Percentiles rank a stretch among this genome's conserved stretches.
These are phyloP conservation scores for Tricholomella constricta DNA, from an alignment of 768 basidiomycete genomes.

Conservation along the genomic window DNA sequence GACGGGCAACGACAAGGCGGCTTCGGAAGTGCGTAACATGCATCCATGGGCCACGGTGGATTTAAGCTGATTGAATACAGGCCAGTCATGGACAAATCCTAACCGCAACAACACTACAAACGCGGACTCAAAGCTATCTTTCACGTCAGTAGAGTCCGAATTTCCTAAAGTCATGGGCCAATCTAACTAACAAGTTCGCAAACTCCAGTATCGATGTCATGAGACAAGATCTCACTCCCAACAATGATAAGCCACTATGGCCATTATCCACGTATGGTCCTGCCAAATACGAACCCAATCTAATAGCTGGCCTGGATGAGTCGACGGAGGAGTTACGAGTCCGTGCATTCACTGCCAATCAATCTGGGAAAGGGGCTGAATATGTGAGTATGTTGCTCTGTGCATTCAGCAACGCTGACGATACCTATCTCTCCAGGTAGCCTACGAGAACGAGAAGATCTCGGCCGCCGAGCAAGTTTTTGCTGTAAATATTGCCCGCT, in stretches of 20 bases:
- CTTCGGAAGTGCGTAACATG: constrained; percentile 53
- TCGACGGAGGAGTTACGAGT: constrained; percentile 79
- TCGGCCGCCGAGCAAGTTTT: constrained; percentile 52
- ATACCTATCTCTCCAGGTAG: constrained; percentile 33
- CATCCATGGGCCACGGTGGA: constrained; percentile 14
- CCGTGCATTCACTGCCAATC: constrained; percentile 57
- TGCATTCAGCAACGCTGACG: not conserved
- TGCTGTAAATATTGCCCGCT: constrained; percentile 25
- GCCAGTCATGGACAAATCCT: constrained; percentile 42
- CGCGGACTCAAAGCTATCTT: constrained; percentile 31
- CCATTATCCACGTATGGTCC: constrained; percentile 79
- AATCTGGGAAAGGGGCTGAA: constrained; percentile 55
- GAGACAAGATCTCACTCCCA: constrained; percentile 57
- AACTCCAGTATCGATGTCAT: constrained; percentile 60
- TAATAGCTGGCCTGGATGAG: constrained; percentile 69
- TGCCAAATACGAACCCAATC: constrained; percentile 68
- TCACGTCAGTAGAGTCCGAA: constrained; percentile 17
- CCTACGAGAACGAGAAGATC: constrained; percentile 62
- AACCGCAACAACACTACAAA: constrained; percentile 17
- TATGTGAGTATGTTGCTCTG: constrained; percentile 56
- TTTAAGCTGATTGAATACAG: constrained; percentile 22
- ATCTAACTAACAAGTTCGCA: not conserved
- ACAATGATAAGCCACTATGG: constrained; percentile 74
- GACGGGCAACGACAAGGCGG: constrained; percentile 32
- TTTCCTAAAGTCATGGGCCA: not conserved